Conservation (phyloP, 2,329 filamentous ascomycete species). For the Fusarium sp. region DNA sequence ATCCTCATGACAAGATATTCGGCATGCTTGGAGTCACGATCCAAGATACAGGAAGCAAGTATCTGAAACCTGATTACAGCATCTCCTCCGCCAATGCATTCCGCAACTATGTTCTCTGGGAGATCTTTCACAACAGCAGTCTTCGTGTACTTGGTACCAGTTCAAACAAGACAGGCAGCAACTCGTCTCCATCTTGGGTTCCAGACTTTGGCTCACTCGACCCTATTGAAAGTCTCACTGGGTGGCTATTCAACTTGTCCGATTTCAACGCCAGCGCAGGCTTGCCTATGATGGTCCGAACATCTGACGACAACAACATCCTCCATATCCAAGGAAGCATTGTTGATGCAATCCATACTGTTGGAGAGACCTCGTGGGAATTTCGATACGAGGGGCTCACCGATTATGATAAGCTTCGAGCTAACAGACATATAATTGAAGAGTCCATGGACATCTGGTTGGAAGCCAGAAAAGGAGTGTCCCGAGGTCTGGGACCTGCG, state of each 20-base stretch:
- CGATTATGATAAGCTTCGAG: rapidly evolving
- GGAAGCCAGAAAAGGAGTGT: rapidly evolving
- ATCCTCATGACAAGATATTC: not conserved
- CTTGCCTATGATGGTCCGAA: rapidly evolving
- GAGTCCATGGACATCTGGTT: not conserved
- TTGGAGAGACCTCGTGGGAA: not conserved
- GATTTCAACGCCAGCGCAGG: not conserved
- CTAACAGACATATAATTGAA: not conserved
- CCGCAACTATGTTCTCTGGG: rapidly evolving
- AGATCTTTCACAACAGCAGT: rapidly evolving
- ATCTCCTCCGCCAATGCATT: rapidly evolving
- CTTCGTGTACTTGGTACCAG: not conserved
- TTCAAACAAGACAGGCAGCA: rapidly evolving
- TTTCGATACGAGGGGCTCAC: no score
- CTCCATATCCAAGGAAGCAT: rapidly evolving
- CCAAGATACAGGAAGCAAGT: rapidly evolving
- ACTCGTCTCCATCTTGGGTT: not conserved
- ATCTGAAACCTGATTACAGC: rapidly evolving
- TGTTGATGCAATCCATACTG: not conserved
- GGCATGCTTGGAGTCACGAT: rapidly evolving
- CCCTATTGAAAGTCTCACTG: rapidly evolving
- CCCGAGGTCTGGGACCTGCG: not conserved
- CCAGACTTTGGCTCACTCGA: not conserved
- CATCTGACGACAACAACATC: rapidly evolving
- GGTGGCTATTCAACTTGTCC: rapidly evolving